A percentile compares a stretch with the other conserved stretches of the same genome.
phyloP scores from a whole-genome alignment of 768 basidiomycete genomes.

The Leccinum truebloodii region DNA sequence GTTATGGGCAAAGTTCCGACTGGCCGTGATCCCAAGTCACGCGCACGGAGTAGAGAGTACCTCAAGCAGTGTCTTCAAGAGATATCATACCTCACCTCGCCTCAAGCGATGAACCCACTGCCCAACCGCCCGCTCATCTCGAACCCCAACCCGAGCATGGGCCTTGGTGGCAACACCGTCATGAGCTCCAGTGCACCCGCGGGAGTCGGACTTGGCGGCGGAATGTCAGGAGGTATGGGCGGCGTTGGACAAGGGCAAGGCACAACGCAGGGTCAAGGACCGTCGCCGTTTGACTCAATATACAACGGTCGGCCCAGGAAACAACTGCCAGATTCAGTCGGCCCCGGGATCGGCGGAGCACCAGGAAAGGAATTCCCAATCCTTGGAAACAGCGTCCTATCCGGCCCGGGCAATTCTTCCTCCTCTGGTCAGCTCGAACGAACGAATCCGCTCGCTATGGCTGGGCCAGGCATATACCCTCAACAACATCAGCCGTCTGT shows the following conservation, averaged over 20 bases:
- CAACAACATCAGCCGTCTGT: conserved; percentile 35
- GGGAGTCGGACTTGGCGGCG: conserved; percentile 13
- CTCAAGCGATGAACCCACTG: conserved; percentile 95
- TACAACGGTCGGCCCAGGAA: conserved; percentile 84
- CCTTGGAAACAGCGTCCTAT: conserved; percentile 50
- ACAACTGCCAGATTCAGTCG: conserved; percentile 64
- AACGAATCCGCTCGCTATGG: conserved; percentile 37
- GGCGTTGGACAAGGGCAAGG: conserved; percentile 19
- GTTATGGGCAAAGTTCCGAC: conserved; percentile 70
- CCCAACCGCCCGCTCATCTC: conserved; percentile 77
- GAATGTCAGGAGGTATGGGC: conserved; percentile 15
- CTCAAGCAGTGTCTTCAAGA: conserved; percentile 99
- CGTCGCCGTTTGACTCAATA: conserved; percentile 66
- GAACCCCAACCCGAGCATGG: conserved; percentile 43
- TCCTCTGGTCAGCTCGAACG: conserved; percentile 55
- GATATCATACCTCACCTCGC: conserved; percentile 95
- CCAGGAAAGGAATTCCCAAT: conserved; percentile 63
- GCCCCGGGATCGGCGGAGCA: conserved; percentile 15
- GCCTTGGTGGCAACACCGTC: conserved; percentile 16
- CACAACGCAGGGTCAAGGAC: conserved; percentile 24
- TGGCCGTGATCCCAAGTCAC: conserved; percentile 92
- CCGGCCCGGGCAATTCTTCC: not conserved
- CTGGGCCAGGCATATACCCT: conserved; percentile 42
- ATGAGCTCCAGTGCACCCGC: conserved; percentile 20
- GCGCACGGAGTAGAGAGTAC: conserved; percentile 93